Evolutionary conservation across 192 early-diverging fungal genomes (phyloP).

Genomic region (Coemansia sp.): DNA sequence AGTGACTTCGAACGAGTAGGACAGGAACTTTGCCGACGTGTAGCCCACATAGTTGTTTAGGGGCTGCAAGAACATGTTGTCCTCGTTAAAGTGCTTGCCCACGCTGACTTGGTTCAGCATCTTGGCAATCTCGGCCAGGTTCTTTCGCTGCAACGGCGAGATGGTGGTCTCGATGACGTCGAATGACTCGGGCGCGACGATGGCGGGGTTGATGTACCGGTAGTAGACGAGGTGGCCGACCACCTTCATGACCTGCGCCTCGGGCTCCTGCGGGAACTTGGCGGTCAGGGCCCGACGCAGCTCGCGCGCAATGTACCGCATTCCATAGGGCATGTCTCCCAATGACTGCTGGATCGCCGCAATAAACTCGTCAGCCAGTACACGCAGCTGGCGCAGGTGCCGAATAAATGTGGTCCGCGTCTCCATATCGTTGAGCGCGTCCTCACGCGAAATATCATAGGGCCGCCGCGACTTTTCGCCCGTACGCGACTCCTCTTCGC

Average conservation of each 20-base stretch:
- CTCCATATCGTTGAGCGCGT: slow-evolving; percentile 79
- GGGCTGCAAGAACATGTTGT: slow-evolving; percentile 63
- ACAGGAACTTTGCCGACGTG: slow-evolving; percentile 69
- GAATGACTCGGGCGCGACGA: slow-evolving; percentile 94
- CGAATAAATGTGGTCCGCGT: slow-evolving; percentile 60
- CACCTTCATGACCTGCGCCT: slow-evolving; percentile 76
- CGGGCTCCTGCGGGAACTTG: slow-evolving; percentile 78
- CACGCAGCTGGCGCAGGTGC: slow-evolving; percentile 69
- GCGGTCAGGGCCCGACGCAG: slow-evolving; percentile 66
- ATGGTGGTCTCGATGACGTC: slow-evolving; percentile 87
- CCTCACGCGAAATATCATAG: slow-evolving; percentile 70
- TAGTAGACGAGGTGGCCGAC: slow-evolving; percentile 97
- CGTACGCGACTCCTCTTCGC: slow-evolving; percentile 83
- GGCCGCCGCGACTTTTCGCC: slow-evolving; percentile 72
- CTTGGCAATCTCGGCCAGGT: slow-evolving; percentile 92
- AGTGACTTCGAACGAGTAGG: slow-evolving; percentile 83
- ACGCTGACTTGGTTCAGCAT: slow-evolving; percentile 95
- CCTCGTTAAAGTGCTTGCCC: slow-evolving; percentile 67
- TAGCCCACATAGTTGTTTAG: slow-evolving; percentile 79
- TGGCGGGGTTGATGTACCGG: slow-evolving; percentile 96
- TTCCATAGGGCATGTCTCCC: slow-evolving; percentile 87
- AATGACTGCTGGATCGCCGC: slow-evolving; percentile 71
- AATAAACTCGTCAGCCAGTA: slow-evolving; percentile 81
- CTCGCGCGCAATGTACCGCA: slow-evolving; percentile 93
- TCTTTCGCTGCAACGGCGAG: slow-evolving; percentile 87